Base-by-base conservation (phyloP, 2,329 filamentous ascomycete species). In the Pseudopyricularia cyperi region DNA sequence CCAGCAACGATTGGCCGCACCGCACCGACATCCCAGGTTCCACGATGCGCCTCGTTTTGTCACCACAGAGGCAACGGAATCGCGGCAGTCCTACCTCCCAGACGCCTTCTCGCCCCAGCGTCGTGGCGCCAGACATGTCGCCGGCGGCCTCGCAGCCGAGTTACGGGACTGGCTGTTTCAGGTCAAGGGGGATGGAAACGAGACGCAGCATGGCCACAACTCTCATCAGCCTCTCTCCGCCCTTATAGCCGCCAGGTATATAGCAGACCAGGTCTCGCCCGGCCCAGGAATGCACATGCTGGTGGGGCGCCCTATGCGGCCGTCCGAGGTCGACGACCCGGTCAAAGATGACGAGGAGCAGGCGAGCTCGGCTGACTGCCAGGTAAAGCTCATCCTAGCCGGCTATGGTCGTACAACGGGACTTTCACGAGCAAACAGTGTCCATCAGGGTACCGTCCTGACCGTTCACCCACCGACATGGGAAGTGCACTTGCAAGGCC, bases 101-200 rank as follows among this genome's bases (percentile, higher is more conserved):
- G 68, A 69, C 33, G 62, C 58, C 19, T 70, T 71, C 56, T 71
- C 69, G 5, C 68, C 69, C 1, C 65, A 63, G 34, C 59, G 58
- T 8, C 62, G 66, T 28, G 64, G 61, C 32, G 59, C 58, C 2
- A 59, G 56, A 55, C 71, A 71, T 48, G 53, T 70, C 4, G 56
- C 66, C 0, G 68, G 68, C 14, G 70, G 71, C 0, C 62, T 73
- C 12, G 70, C 70, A 3, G 63, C 68, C 2, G 65, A 68, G 53
- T 58, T 73, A 8, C 65, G 70, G 7, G 66, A 69, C 59, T 73
- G 71, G 71, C 64, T 73, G 32, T 64, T 72, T 37, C 68, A 69
- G 48, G 63, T 69, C 39, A 70, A 71, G 54, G 63, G 65, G 1
- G 60, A 58, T 15, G 56, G 55, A 15, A 58, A 59, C 22, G 55